Evolutionary conservation across 2,329 filamentous ascomycete species (phyloP).

Genomic region (Paecilomyces dactylethromorphus): DNA sequence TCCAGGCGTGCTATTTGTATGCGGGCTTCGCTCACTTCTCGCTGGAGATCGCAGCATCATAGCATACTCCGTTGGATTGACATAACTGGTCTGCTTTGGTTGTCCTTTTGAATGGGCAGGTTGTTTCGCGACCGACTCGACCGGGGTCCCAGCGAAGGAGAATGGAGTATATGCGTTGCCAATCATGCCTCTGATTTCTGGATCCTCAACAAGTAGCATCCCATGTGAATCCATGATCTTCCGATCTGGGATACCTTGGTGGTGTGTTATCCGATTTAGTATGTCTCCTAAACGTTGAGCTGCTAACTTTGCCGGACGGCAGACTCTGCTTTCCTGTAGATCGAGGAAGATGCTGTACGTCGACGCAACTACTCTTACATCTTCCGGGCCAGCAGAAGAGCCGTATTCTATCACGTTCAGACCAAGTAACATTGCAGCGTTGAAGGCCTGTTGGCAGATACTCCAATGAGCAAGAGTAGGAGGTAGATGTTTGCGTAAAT

Average conservation of each 20-base stretch:
- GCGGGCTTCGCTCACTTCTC: neutral
- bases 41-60: neutral
- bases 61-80: neutral
- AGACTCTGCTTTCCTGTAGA: neutral
- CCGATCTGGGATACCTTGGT: neutral
- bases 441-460: conserved; percentile 1
- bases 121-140: neutral
- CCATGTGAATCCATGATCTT: conserved; percentile 11
- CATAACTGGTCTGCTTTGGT: neutral
- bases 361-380: neutral
- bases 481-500: neutral
- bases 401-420: neutral
- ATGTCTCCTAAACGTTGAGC: neutral
- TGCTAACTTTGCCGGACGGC: neutral
- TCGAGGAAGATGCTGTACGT: neutral
- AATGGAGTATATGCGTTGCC: neutral
- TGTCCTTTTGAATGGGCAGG: neutral
- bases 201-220: conserved; percentile 12
- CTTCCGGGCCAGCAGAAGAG: neutral
- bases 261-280: neutral
- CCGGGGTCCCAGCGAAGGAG: neutral
- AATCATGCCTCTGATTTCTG: neutral
- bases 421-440: conserved; percentile 1
- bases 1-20: neutral
- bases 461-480: neutral